Percentiles rank a stretch among this genome's conserved stretches.
phyloP scores from a whole-genome alignment of 768 basidiomycete genomes.

The Phanerochaete carnosa region DNA sequence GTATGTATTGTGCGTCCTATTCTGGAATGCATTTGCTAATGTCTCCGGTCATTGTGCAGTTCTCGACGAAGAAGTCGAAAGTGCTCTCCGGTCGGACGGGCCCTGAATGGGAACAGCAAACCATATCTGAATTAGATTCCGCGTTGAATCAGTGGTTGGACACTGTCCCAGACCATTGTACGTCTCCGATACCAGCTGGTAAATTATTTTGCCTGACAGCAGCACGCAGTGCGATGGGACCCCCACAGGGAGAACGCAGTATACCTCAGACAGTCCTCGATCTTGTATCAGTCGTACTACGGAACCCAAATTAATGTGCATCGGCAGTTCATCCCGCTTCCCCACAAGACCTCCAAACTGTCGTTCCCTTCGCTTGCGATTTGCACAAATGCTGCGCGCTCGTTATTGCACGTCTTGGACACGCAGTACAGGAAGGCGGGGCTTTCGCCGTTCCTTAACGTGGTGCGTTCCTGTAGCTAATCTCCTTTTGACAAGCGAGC shows the following conservation, averaged over 20 bases:
- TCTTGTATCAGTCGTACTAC: slow-evolving; percentile 41
- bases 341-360: slow-evolving; percentile 41
- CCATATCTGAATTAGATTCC: slow-evolving; percentile 61
- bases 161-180: slow-evolving; percentile 53
- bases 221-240: slow-evolving; percentile 24
- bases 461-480: background rate
- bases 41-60: too few relatives aligned
- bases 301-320: slow-evolving; percentile 67
- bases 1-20: background rate
- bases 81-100: slow-evolving; percentile 32
- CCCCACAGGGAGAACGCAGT: slow-evolving; percentile 17
- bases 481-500: too few relatives aligned
- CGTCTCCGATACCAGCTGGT: slow-evolving; percentile 1
- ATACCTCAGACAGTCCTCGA: slow-evolving; percentile 34
- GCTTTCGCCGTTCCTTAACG: slow-evolving; percentile 6
- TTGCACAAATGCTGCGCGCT: slow-evolving; percentile 82
- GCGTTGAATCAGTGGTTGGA: slow-evolving; percentile 62
- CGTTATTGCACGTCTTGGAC: slow-evolving; percentile 69
- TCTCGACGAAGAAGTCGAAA: slow-evolving; percentile 45
- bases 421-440: slow-evolving; percentile 29
- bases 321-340: slow-evolving; percentile 75
- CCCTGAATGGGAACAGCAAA: slow-evolving; percentile 41
- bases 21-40: background rate
- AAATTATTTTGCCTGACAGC: background rate
- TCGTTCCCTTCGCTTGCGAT: slow-evolving; percentile 71